Base-by-base conservation (phyloP, 768 basidiomycete species). In the Candolleomyces efflorescens region DNA sequence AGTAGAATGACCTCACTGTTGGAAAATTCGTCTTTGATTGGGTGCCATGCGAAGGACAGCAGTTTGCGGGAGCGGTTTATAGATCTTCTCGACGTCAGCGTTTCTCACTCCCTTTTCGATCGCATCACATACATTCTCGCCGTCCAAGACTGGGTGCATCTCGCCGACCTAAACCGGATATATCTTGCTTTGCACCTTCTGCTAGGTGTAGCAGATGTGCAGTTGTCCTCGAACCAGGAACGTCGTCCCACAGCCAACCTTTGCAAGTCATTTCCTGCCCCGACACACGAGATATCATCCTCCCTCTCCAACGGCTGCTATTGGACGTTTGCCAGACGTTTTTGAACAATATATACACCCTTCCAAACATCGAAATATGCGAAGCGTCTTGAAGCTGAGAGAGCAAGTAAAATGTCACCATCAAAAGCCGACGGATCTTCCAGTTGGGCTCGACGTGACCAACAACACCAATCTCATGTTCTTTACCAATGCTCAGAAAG, bases 391-490 rank as follows among this genome's bases (percentile, higher is more conserved):
- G 58, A 99, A 99, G 72, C 84, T 99, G 27, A 87, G 97, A 49
- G 97, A 99, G 71, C 97, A 99, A 72, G 97, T 97, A 5, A 89
- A 95, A 37, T 98, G 96, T 65, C 94, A 97, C 75, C 98, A 96
- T 72, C 95, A 97, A 70, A 94, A 91, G 66, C 90, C 92, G 0
- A 90, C 89, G 59, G 94, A 98, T 68, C 83, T 97, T 58, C 87
- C 92, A 63, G 92, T 93, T 3, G 97, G 97, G 24, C 75, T 99
- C 45, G 97, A 99, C 68, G 94, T 97, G 56, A 99, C 99, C 79
- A 99, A 98, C 72, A 99, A 98, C 66, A 99, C 97, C 13, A 99
- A 99, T 69, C 76, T 99, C 57, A 92, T 96, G 82, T 99, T 98
- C 77, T 99, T 99, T 75, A 92, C 94, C 18, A 84, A 78, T 6